phyloP scores from a whole-genome alignment of 495 filamentous ascomycete genomes.

The Daldinia caldariorum region DNA sequence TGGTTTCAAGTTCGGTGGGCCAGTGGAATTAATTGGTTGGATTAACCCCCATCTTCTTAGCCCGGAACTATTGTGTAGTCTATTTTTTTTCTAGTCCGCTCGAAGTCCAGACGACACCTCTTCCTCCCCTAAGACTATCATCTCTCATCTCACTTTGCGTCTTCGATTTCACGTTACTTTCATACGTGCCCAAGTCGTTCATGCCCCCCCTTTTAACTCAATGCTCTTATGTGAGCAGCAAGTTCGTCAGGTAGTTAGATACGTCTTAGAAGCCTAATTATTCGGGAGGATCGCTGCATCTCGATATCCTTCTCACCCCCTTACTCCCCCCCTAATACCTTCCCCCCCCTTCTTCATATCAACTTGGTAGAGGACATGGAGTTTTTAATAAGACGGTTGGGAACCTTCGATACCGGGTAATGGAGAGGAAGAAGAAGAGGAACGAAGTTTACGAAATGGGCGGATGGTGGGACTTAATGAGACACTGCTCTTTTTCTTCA shows the following conservation, averaged over 20 bases:
- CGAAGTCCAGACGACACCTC: slow-evolving; percentile 1
- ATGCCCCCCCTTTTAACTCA: neutral
- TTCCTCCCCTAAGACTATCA: neutral
- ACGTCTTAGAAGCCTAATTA: slow-evolving; percentile 30
- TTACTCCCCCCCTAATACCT: slow-evolving; percentile 4
- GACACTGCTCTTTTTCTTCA: slow-evolving; percentile 4
- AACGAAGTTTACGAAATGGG: slow-evolving; percentile 1
- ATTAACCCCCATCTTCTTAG: slow-evolving; percentile 5
- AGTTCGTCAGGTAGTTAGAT: neutral
- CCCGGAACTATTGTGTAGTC: neutral
- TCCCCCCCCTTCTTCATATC: slow-evolving; percentile 22
- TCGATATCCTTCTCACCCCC: slow-evolving; percentile 32
- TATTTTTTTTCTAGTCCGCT: neutral
- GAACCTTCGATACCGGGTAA: neutral
- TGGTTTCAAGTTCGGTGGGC: neutral
- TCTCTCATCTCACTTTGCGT: neutral
- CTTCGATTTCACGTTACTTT: neutral
- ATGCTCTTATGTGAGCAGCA: neutral
- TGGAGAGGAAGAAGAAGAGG: neutral
- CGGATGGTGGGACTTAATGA: slow-evolving; percentile 24
- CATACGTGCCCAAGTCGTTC: neutral
- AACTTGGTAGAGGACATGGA: slow-evolving; percentile 24
- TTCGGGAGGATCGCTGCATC: slow-evolving; percentile 23
- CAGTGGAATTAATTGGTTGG: neutral
- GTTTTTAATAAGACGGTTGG: slow-evolving; percentile 15